Evolutionary conservation across 192 early-diverging fungal species (phyloP).

Genomic region (Rhizoclosmatium sp.): DNA sequence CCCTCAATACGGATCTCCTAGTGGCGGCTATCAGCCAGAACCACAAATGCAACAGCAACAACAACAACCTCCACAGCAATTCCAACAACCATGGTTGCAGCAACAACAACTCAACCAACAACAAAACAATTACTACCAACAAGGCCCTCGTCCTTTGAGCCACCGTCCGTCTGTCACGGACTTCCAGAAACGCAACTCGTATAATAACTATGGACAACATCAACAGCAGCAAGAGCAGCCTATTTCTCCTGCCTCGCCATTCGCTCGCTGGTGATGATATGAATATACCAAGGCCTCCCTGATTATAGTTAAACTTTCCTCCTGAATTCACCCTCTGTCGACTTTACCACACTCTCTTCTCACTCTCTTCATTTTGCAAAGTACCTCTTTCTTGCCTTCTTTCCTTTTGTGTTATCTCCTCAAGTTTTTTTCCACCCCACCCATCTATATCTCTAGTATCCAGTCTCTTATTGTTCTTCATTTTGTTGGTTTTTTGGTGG

Average conservation of each 20-base stretch:
- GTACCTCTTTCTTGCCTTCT: neutral
- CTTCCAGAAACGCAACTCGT: constrained; percentile 21
- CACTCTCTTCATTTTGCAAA: neutral
- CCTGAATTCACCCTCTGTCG: neutral
- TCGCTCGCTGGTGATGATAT: constrained; percentile 25
- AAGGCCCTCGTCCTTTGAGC: neutral
- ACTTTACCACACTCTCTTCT: neutral
- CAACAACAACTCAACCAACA: constrained; percentile 18
- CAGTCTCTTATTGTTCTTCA: no score
- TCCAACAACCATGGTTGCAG: constrained; percentile 26
- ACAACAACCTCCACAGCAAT: constrained; percentile 18
- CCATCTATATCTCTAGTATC: no score
- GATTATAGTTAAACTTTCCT: neutral
- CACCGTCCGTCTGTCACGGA: constrained; percentile 20
- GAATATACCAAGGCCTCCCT: neutral
- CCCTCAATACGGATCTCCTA: neutral
- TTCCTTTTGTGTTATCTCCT: neutral
- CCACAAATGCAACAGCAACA: neutral
- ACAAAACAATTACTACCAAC: neutral
- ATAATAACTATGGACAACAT: constrained; percentile 3
- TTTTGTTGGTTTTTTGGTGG: neutral
- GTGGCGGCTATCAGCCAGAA: neutral
- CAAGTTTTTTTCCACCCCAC: neutral
- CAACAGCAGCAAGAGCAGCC: constrained; percentile 27
- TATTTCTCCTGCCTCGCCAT: constrained; percentile 35